Evolutionary conservation across 257 asterid species (phyloP), one percentile per base, ranked within the genome.

Genomic region (Penstemon newberryi): DNA sequence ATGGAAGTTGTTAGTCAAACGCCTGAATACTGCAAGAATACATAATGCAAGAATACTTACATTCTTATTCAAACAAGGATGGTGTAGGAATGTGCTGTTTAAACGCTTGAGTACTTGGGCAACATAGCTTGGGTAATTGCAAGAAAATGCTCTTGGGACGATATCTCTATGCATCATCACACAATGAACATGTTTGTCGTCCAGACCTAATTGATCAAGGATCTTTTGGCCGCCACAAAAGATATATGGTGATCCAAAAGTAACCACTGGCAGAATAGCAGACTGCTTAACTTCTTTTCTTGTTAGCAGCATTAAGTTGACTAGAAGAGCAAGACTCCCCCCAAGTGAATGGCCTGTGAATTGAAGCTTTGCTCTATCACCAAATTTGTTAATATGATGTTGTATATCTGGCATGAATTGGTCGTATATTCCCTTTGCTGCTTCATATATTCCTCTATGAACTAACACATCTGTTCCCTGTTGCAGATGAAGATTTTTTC

Each of bases 301-400:
- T 11, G 80, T 81, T 43, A 89, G 85, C 19, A 92, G 87, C 96
- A 89, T 89, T 72, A 92, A 73, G 77, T 85, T 77, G 51, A 89
- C 93, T 11, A 92, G 82, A 71, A 89, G 95, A 10, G 98, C 89
- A 42, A 89, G 96, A 61, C 98, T 89, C n/a, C 97, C 98, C 2
- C 98, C 97, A 7, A 89, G 89, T 8, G 98, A 92, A 78, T 92
- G 98, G 4, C 98, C 98, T 0, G 93, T 85, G 70, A 92, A 89
- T 47, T 86, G 96, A 67, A 92, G 73, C 89, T 78, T 89, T 8
- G 97, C 98, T 37, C 87, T 64, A 19, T 79, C 73, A 0, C 96
- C 96, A 54, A 73, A 86, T 83, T 79, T 81, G 25, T 73, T 41
- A 40, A 87, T 64, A 51, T 89, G 98, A 69, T 78, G 80, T 39